Conservation (phyloP, 495 filamentous ascomycete species). For the Hypoxylon fuscum region DNA sequence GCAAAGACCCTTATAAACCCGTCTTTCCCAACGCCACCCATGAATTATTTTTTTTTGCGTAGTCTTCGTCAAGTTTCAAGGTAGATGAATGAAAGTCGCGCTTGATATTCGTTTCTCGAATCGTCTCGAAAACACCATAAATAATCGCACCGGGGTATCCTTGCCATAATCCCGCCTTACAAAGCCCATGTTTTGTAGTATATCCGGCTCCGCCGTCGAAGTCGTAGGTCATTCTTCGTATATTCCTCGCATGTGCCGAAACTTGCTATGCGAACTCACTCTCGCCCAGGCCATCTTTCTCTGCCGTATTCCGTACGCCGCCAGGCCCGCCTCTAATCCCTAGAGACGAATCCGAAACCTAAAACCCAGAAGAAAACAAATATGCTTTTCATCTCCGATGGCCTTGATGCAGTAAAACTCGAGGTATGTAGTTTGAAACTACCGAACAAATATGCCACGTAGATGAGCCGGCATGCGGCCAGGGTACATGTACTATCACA, state of each 20-base stretch:
- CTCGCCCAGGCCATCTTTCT: conserved; percentile 25
- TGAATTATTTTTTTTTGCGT: conserved; percentile 36
- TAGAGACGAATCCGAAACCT: conserved; percentile 12
- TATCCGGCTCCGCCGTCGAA: conserved; percentile 33
- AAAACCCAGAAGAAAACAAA: conserved; percentile 37
- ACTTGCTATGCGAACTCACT: conserved; percentile 29
- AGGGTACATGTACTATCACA: conserved; percentile 7
- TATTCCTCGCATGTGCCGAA: conserved; percentile 21
- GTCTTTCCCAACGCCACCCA: conserved; percentile 48
- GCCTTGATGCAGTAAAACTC: conserved; percentile 28
- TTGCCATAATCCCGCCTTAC: conserved; percentile 44
- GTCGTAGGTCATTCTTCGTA: conserved; percentile 38
- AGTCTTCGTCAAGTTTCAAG: conserved; percentile 38
- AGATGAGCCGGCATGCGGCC: conserved; percentile 15
- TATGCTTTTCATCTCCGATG: conserved; percentile 43
- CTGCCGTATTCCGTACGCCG: conserved; percentile 39
- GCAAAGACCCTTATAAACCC: conserved; percentile 38
- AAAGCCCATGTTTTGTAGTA: conserved; percentile 46
- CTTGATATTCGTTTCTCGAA: conserved; percentile 35
- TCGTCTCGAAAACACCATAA: conserved; percentile 45
- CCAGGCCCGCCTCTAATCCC: conserved; percentile 19
- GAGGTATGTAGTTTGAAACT: conserved; percentile 18
- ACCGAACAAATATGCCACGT: conserved; percentile 16
- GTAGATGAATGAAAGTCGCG: conserved; percentile 36
- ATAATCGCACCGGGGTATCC: conserved; percentile 47